Evolutionary conservation across 345 rosid genomes (phyloP).

Genomic region (Syzygium jambos): DNA sequence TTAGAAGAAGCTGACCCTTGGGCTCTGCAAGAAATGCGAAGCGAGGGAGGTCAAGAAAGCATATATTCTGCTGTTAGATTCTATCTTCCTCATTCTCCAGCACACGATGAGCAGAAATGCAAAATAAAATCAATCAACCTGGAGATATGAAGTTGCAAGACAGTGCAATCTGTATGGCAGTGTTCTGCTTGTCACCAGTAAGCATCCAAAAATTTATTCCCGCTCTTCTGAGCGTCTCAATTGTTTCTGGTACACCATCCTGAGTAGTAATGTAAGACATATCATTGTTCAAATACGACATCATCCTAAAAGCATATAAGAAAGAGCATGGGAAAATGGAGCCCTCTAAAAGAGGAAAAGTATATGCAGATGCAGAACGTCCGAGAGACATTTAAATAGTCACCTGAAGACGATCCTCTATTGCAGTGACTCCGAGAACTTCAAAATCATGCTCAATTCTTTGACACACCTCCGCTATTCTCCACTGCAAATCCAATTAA

Average conservation of each 20-base stretch:
- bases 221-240: conserved; percentile 84
- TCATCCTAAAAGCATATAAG: not conserved
- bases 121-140: conserved; percentile 32
- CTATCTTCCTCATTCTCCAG: not conserved
- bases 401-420: conserved; percentile 95
- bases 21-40: conserved; percentile 47
- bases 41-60: not conserved
- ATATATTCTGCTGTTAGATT: not conserved
- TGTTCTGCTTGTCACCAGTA: conserved; percentile 95
- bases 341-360: not conserved
- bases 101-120: not conserved
- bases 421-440: conserved; percentile 92
- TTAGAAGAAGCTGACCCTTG: conserved; percentile 88
- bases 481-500: conserved; percentile 63
- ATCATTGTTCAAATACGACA: not conserved
- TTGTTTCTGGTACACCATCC: conserved; percentile 99
- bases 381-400: not conserved
- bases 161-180: conserved; percentile 98
- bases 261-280: conserved; percentile 14
- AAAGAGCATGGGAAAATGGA: not conserved
- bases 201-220: conserved; percentile 99
- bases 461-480: conserved; percentile 93
- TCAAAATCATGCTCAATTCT: conserved; percentile 74
- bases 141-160: conserved; percentile 98
- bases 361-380: not conserved